Evolutionary conservation across 2,329 filamentous ascomycete genomes (phyloP).

Genomic region (Cladosporium halotolerans): DNA sequence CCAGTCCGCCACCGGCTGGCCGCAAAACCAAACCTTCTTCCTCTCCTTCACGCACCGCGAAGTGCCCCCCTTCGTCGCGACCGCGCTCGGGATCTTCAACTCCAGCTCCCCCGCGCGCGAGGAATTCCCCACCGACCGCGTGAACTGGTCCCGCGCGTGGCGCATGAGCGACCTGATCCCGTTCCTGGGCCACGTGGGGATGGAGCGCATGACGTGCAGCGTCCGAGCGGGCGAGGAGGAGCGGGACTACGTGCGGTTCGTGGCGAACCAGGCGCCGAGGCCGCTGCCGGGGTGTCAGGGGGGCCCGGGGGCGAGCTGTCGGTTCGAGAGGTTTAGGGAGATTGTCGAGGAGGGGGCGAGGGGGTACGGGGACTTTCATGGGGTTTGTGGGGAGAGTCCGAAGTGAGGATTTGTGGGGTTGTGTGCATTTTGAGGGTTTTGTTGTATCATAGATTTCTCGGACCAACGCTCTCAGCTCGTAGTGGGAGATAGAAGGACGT

Average conservation of each 20-base stretch:
- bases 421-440: too few relatives aligned
- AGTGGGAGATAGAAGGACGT: too few relatives aligned
- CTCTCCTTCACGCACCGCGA: slow-evolving; percentile 18
- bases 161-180: slow-evolving; percentile 16
- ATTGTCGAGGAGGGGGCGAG: slow-evolving; percentile 12
- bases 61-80: slow-evolving; percentile 16
- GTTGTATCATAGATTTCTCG: too few relatives aligned
- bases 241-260: slow-evolving; percentile 13
- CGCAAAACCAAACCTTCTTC: slow-evolving; percentile 15
- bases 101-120: slow-evolving; percentile 11
- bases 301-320: slow-evolving; percentile 16
- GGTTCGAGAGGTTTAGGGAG: slow-evolving; percentile 11
- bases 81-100: slow-evolving; percentile 17
- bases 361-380: slow-evolving; percentile 14
- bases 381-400: slow-evolving; percentile 13
- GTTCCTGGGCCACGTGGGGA: slow-evolving; percentile 17
- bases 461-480: too few relatives aligned
- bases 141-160: slow-evolving; percentile 17
- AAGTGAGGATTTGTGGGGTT: neutral
- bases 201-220: slow-evolving; percentile 15
- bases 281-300: slow-evolving; percentile 14
- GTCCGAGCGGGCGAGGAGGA: slow-evolving; percentile 4
- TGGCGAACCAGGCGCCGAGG: slow-evolving; percentile 14
- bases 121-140: slow-evolving; percentile 15
- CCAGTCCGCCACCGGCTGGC: neutral